phyloP scores from a whole-genome alignment of 2,329 filamentous ascomycete genomes.

The Huntiella bhutanensis region DNA sequence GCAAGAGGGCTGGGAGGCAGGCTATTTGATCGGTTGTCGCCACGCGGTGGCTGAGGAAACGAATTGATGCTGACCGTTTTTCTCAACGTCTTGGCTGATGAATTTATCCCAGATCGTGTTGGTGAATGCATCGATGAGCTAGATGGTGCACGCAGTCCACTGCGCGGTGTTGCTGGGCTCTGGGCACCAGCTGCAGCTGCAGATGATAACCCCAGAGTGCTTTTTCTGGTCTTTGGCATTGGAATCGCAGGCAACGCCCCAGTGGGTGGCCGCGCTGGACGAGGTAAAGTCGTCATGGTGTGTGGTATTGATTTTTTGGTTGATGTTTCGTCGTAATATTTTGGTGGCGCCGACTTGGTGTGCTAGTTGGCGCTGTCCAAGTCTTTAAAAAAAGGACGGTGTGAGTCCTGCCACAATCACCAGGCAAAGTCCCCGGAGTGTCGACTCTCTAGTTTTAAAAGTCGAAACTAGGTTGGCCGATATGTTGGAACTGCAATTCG shows the following conservation, averaged over 20 bases:
- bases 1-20: slow-evolving; percentile 43
- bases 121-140: slow-evolving; percentile 27
- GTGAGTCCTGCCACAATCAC: too few relatives aligned
- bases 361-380: too few relatives aligned
- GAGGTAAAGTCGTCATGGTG: slow-evolving; percentile 43
- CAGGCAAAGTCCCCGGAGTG: too few relatives aligned
- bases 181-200: slow-evolving; percentile 19
- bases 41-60: slow-evolving; percentile 75
- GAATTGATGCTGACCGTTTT: slow-evolving; percentile 87
- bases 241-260: slow-evolving; percentile 58
- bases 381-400: too few relatives aligned
- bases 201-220: slow-evolving; percentile 27
- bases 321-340: background rate
- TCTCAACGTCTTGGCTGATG: slow-evolving; percentile 50
- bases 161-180: slow-evolving; percentile 32
- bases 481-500: too few relatives aligned
- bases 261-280: slow-evolving; percentile 50
- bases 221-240: slow-evolving; percentile 52
- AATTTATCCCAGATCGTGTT: slow-evolving; percentile 35
- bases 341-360: too few relatives aligned
- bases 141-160: slow-evolving; percentile 40
- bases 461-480: too few relatives aligned
- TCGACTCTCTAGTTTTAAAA: too few relatives aligned
- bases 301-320: slow-evolving; percentile 9
- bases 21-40: slow-evolving; percentile 37